Percentiles rank a stretch among this genome's conserved stretches.
Evolutionary conservation across 2,329 filamentous ascomycete genomes (phyloP).

Genomic region (Lithohypha guttulata): DNA sequence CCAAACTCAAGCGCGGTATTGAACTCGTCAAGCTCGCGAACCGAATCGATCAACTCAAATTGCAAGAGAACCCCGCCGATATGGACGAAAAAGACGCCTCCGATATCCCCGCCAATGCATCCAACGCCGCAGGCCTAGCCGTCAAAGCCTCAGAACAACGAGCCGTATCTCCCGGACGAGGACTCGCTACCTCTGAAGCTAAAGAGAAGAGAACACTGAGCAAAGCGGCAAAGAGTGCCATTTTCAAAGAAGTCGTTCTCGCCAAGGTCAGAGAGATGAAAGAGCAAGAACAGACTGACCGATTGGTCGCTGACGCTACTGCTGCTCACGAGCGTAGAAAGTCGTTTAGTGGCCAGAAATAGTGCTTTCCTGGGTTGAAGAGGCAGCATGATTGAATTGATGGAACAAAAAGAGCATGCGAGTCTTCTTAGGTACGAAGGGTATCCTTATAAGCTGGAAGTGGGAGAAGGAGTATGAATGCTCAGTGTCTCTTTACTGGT

Average conservation of each 20-base stretch:
- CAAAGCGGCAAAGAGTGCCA: slow-evolving; percentile 54
- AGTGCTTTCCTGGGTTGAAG: slow-evolving; percentile 1
- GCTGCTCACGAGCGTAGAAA: slow-evolving; percentile 28
- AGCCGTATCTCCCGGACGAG: slow-evolving; percentile 22
- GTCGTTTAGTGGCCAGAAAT: slow-evolving; percentile 14
- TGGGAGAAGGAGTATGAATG: too few relatives aligned
- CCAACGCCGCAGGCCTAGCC: slow-evolving; percentile 41
- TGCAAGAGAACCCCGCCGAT: slow-evolving; percentile 79
- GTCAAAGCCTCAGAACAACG: slow-evolving; percentile 21
- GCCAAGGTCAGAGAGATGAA: slow-evolving; percentile 91
- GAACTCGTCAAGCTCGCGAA: slow-evolving; percentile 93
- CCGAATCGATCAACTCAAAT: slow-evolving; percentile 86
- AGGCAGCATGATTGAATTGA: too few relatives aligned
- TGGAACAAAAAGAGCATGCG: too few relatives aligned
- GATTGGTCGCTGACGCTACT: slow-evolving; percentile 50
- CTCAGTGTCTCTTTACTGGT: too few relatives aligned
- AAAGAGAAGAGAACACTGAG: slow-evolving; percentile 40
- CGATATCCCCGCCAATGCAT: slow-evolving; percentile 53
- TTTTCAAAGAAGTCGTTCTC: slow-evolving; percentile 88
- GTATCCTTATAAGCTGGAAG: too few relatives aligned
- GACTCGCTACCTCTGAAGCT: slow-evolving; percentile 25
- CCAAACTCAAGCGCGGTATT: slow-evolving; percentile 83
- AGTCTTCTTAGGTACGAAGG: too few relatives aligned
- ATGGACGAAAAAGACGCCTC: slow-evolving; percentile 46
- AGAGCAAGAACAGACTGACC: slow-evolving; percentile 66